phyloP scores from a whole-genome alignment of 257 asterid genomes.

The Catharanthus roseus region DNA sequence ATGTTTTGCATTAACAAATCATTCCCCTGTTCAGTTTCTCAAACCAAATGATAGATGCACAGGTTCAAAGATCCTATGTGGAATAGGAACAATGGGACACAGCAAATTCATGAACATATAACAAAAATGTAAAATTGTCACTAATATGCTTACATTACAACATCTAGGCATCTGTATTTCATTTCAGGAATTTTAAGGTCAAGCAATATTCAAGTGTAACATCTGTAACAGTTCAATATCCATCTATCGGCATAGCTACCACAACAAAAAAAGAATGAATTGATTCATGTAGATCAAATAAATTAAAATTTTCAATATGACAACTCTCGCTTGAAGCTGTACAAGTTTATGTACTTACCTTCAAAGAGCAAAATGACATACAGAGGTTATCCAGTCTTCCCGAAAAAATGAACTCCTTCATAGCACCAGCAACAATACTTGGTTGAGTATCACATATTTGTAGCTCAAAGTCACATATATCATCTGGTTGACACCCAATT shows the following conservation, averaged over 20 bases:
- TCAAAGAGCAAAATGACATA: constrained; percentile 91
- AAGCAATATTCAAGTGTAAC: background rate
- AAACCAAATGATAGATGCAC: too few species aligned
- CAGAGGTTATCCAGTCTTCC: constrained; percentile 96
- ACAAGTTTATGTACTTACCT: constrained; percentile 36
- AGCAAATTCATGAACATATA: background rate
- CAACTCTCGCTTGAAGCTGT: background rate
- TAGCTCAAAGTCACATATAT: constrained; percentile 88
- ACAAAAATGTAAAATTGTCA: background rate
- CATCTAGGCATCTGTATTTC: background rate
- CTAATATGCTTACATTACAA: background rate
- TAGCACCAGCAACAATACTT: constrained; percentile 80
- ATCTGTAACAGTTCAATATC: background rate
- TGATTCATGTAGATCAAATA: background rate
- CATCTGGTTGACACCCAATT: constrained; percentile 74
- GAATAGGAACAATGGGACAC: background rate
- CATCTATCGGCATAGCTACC: background rate
- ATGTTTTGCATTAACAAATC: background rate
- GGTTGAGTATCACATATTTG: constrained; percentile 96
- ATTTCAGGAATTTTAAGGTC: background rate
- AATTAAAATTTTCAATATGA: background rate
- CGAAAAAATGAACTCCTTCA: constrained; percentile 86
- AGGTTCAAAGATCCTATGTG: background rate
- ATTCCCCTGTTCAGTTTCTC: background rate
- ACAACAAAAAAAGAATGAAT: background rate